A percentile compares a stretch with the other conserved stretches of the same genome.
phyloP scores from a whole-genome alignment of 164 flowering plant species.

The Nelumbo lutea region DNA sequence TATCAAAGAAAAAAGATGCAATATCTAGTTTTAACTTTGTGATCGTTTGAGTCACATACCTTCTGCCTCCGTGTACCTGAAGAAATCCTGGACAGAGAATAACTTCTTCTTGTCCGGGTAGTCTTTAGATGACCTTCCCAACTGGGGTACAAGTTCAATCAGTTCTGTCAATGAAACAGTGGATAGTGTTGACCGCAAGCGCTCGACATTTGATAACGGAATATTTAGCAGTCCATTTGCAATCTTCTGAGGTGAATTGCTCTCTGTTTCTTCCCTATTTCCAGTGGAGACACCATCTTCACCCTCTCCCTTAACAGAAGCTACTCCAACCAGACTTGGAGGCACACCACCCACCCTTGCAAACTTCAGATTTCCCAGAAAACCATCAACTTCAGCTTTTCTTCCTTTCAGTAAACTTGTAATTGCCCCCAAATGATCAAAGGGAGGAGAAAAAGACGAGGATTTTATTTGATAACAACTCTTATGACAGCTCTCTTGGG shows the following conservation, averaged over 20 bases:
- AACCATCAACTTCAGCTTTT: slow-evolving; percentile 55
- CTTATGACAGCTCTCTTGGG: slow-evolving; percentile 18
- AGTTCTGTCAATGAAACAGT: slow-evolving; percentile 80
- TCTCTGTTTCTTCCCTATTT: slow-evolving; percentile 43
- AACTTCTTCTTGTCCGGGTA: slow-evolving; percentile 93
- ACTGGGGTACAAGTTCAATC: slow-evolving; percentile 72
- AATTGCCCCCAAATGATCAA: slow-evolving; percentile 47
- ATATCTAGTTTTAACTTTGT: too few relatives aligned
- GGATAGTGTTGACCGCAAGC: slow-evolving; percentile 69
- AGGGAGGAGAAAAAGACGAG: slow-evolving; percentile 17
- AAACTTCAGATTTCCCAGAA: slow-evolving; percentile 70
- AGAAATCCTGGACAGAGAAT: slow-evolving; percentile 88
- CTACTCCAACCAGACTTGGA: slow-evolving; percentile 52
- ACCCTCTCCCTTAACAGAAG: slow-evolving; percentile 49
- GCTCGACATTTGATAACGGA: slow-evolving; percentile 96
- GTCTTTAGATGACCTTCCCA: slow-evolving; percentile 64
- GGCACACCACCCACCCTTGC: slow-evolving; percentile 89
- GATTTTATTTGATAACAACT: slow-evolving; percentile 13
- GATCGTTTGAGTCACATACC: slow-evolving; percentile 39
- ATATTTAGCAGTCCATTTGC: slow-evolving; percentile 65
- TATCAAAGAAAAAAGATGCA: background rate
- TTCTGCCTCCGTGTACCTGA: slow-evolving; percentile 90
- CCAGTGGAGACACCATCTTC: slow-evolving; percentile 29
- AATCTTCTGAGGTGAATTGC: slow-evolving; percentile 50
- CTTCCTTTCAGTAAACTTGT: slow-evolving; percentile 47